Base-by-base conservation (phyloP, 1,284 basidiomycete genomes). In the Puccinia novopanici region DNA sequence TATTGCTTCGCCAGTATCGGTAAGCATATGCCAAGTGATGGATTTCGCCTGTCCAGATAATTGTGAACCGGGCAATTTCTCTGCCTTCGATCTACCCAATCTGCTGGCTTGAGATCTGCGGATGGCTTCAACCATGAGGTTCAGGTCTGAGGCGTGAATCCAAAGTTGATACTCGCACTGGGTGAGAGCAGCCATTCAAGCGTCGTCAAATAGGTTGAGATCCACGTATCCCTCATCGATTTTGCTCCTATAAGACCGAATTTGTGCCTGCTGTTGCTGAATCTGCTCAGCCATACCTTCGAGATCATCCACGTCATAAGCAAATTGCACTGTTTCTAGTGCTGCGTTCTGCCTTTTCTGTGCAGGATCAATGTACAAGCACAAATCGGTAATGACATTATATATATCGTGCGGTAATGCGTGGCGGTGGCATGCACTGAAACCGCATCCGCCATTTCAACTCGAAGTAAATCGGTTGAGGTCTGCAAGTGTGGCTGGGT, bases 11-110 rank as follows among this genome's bases (percentile, higher is more conserved):
- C 89, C 89, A 52, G 89, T 86, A 78, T 91, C 89, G 82, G 93
- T 92, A 50, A 97, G 87, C 94, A 99, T 97, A 83, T 90, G 90
- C 95, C 95, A 99, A 0, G 93, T 94, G 73, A 99, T 91, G 84
- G 95, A 92, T 12, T 91, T 90, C 0, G 94, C 94, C 6, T 91
- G 91, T 0, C 93, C 91, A 83, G 93, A 91, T 34, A 98, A 86
- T 57, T 93, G 89, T 54, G 95, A 88, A 0, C 94, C 93, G 0
- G 92, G 93, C 34, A 75, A 75, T 37, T 75, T 75, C 6, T 81
- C 81, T 92, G 92, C 15, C 90, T 87, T 65, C 89, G 84, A 72
- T 91, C 91, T 81, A 91, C 92, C 65, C 88, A 73, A 24, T n/a
- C 83, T 81, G 37, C 59, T 82, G 75, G 92, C 92, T 85, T 94